Percentiles rank a stretch among this genome's conserved stretches.
Conservation (phyloP, 192 early-diverging fungal species). For the Entomortierella chlamydospora region DNA sequence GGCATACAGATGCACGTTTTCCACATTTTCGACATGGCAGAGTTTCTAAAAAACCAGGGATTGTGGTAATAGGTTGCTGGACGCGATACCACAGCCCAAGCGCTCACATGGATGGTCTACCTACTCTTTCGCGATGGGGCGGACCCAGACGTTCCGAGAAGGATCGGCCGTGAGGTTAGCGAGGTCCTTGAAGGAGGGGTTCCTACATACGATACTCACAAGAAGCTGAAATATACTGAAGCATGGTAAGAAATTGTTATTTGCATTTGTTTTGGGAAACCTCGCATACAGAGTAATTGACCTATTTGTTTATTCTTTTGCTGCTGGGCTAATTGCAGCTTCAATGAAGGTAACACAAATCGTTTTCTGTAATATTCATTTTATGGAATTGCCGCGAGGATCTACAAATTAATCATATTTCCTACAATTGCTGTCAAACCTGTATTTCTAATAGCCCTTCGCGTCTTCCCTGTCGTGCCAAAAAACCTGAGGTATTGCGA, state of each 20-base stretch:
- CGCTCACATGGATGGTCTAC: conserved; percentile 65
- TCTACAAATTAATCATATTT: not conserved
- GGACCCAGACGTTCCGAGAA: conserved; percentile 35
- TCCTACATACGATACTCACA: conserved; percentile 23
- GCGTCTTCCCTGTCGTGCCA: conserved; percentile 35
- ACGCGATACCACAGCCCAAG: conserved; percentile 71
- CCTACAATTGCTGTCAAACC: too few relatives aligned
- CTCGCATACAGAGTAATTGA: too few relatives aligned
- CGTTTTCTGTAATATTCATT: not conserved
- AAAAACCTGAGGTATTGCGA: conserved; percentile 60
- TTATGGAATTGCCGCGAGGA: not conserved
- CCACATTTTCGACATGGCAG: not conserved
- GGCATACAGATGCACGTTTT: too few relatives aligned
- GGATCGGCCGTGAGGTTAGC: conserved; percentile 37
- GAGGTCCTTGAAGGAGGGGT: not conserved
- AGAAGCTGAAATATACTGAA: conserved; percentile 35
- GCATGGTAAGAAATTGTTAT: conserved; percentile 27
- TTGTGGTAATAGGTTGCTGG: conserved; percentile 49
- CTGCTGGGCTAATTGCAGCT: not conserved
- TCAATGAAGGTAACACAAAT: not conserved
- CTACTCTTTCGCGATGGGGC: conserved; percentile 52
- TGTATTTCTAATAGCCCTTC: conserved; percentile 10
- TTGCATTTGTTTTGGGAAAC: not conserved
- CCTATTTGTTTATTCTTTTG: not conserved
- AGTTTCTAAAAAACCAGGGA: not conserved